phyloP scores from a whole-genome alignment of 306 rosid species.

The Sechiopsis laciniata region DNA sequence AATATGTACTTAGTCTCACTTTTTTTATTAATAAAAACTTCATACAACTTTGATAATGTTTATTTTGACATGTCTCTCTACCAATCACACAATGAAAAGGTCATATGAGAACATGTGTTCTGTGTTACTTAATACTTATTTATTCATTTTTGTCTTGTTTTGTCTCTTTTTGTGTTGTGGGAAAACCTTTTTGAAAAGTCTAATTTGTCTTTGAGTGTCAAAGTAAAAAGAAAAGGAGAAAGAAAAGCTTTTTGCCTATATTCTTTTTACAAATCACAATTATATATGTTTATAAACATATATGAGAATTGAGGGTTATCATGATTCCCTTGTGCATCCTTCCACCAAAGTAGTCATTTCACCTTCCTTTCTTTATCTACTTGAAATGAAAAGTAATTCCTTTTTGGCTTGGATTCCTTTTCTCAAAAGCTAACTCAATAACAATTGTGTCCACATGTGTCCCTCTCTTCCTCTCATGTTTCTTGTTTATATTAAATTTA shows the following conservation, averaged over 20 bases:
- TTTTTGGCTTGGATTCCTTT: slow-evolving; percentile 15
- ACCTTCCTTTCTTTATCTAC: neutral
- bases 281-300: neutral
- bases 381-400: neutral
- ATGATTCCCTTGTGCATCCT: neutral
- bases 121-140: neutral
- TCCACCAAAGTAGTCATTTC: neutral
- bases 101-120: neutral
- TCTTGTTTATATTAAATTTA: slow-evolving; percentile 1
- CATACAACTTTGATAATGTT: neutral
- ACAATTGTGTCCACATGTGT: neutral
- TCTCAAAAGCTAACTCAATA: slow-evolving; percentile 7
- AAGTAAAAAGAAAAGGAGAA: neutral
- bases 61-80: neutral
- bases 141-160: neutral
- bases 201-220: neutral
- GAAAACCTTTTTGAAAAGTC: neutral
- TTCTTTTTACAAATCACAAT: neutral
- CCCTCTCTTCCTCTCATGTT: slow-evolving; percentile 5
- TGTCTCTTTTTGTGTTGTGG: neutral
- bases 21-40: neutral
- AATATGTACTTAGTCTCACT: no score
- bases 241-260: neutral
- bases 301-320: neutral
- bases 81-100: neutral